Evolutionary conservation across 2,329 filamentous ascomycete species (phyloP), one percentile per base, ranked within the genome.

Genomic region (Onygenales sp.): DNA sequence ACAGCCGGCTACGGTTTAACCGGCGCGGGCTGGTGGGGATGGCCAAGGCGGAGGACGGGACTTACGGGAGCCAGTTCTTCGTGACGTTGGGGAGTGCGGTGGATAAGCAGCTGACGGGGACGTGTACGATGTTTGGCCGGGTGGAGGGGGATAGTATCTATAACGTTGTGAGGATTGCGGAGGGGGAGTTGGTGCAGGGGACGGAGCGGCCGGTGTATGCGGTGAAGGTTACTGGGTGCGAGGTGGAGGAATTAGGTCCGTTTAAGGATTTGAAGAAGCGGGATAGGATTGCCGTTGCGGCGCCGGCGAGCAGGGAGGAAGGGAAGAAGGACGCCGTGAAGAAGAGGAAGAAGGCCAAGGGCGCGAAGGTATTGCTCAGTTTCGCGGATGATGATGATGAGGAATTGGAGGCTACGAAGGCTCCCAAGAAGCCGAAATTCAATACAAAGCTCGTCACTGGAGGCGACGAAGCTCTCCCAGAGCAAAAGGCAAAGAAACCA

Each of bases 41-140:
- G 90, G 93, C 93, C 32, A 97, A 97, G 69, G 72, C 70, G 42
- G 71, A 73, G 51, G 72, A 73, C 56, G 85, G 90, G 45, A 87
- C 87, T 52, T 97, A 97, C 72, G 88, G 89, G 36, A 95, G 89
- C 69, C 93, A 98, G 70, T 97, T 97, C 77, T 98, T 98, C 75
- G 85, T 98, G 57, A 97, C 93, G 0, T 73, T 98, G 51, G 90
- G 83, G 58, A 76, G 77, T 52, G 21, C 11, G n/a, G 90, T 86
- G 65, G 78, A 91, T 27, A 84, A 89, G 31, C 90, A 97, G 74
- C 69, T 98, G 64, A 89, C 86, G 61, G 87, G 86, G 50, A 89
- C 88, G 72, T 96, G 96, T 69, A 97, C 93, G 0, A 74, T 97
- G 68, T 97, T 98, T 74, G 93, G 93, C 14, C 79, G 93, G 54